Evolutionary conservation across 1,284 basidiomycete species (phyloP).

Genomic region (Malassezia caprae): DNA sequence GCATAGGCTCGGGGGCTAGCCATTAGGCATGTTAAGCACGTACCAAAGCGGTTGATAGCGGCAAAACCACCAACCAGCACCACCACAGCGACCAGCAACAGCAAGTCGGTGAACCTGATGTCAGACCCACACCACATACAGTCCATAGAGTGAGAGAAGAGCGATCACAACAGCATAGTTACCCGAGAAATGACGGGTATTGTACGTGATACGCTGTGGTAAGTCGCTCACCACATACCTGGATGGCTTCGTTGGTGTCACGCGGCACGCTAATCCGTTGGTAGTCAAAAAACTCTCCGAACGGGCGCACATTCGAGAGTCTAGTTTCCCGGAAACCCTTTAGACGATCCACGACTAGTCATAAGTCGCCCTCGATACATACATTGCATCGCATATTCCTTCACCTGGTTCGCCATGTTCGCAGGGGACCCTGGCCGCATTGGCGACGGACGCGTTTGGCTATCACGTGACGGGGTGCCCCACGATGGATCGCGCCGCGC

Average conservation of each 20-base stretch:
- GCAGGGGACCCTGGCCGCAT: neutral
- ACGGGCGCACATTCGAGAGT: conserved; percentile 67
- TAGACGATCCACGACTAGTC: conserved; percentile 32
- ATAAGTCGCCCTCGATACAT: neutral
- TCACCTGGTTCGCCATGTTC: conserved; percentile 16
- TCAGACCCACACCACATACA: conserved; percentile 56
- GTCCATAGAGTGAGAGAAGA: conserved; percentile 73
- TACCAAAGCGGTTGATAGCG: conserved; percentile 80
- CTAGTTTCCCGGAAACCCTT: conserved; percentile 58
- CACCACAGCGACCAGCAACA: conserved; percentile 69
- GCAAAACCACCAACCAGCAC: conserved; percentile 88
- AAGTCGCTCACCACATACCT: conserved; percentile 21
- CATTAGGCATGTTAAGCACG: conserved; percentile 42
- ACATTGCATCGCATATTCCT: conserved; percentile 17
- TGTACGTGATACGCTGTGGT: conserved; percentile 70
- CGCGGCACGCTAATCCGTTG: conserved; percentile 66
- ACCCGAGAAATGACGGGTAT: conserved; percentile 55
- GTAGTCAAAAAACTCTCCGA: conserved; percentile 63
- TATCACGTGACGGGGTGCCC: neutral
- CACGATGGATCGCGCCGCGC: neutral
- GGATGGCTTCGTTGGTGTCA: conserved; percentile 57
- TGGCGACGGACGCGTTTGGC: neutral
- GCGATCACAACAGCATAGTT: conserved; percentile 80
- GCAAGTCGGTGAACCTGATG: conserved; percentile 58
- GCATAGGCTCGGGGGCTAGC: conserved; percentile 48